phyloP scores from a whole-genome alignment of 176 grass and related monocot genomes.

The Lolium multiflorum region DNA sequence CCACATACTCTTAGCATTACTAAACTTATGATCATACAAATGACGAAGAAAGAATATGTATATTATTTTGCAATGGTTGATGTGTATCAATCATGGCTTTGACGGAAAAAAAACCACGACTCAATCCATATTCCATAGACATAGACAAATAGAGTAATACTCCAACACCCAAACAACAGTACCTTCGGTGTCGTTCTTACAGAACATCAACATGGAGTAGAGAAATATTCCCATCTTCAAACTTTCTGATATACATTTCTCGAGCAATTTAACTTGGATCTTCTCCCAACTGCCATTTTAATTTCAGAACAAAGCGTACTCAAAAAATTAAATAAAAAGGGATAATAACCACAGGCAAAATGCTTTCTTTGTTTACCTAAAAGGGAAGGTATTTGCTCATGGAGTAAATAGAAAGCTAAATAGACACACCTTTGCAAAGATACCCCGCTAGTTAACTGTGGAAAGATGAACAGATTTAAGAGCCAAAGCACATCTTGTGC shows the following conservation, averaged over 20 bases:
- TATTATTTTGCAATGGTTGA: not conserved
- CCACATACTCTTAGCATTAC: not conserved
- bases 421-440: conserved; percentile 74
- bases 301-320: conserved; percentile 54
- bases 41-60: not conserved
- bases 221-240: conserved; percentile 74
- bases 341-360: conserved; percentile 1
- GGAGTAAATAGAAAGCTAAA: conserved; percentile 35
- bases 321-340: conserved; percentile 33
- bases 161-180: conserved; percentile 34
- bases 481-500: conserved; percentile 70
- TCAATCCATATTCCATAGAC: conserved; percentile 24
- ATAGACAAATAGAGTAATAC: conserved; percentile 21
- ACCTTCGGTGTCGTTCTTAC: conserved; percentile 75
- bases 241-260: conserved; percentile 64
- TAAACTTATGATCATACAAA: conserved; percentile 13
- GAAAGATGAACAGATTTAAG: conserved; percentile 55
- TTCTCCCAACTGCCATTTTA: conserved; percentile 98
- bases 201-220: conserved; percentile 82
- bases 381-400: not conserved
- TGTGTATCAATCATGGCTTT: not conserved
- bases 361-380: not conserved
- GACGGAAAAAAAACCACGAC: not conserved
- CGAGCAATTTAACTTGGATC: conserved; percentile 84
- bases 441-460: conserved; percentile 45